These are phyloP conservation scores for Didymella pomorum DNA, from an alignment of 2,329 filamentous ascomycete species.

Conservation along the genomic window DNA sequence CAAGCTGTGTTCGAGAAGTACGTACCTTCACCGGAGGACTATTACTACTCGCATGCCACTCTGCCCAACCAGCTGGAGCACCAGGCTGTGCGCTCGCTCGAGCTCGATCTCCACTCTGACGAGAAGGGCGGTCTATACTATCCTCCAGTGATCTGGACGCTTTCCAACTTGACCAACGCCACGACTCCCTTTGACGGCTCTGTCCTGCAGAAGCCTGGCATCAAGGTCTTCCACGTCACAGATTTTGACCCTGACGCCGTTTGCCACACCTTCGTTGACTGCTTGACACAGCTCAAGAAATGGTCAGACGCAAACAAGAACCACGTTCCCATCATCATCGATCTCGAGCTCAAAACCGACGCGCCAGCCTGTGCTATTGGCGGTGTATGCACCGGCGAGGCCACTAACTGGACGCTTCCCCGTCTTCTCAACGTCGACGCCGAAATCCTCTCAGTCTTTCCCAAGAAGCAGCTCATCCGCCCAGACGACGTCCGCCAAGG, in stretches of 20 bases:
- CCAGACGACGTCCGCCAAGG: conserved; percentile 57
- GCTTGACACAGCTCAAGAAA: conserved; percentile 53
- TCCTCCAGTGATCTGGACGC: conserved; percentile 54
- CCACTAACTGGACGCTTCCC: conserved; percentile 56
- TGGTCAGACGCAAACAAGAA: conserved; percentile 56
- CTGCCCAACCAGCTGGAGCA: conserved; percentile 57
- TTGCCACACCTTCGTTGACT: conserved; percentile 58
- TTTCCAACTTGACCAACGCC: conserved; percentile 52
- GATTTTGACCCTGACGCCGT: conserved; percentile 58
- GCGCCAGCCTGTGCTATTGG: conserved; percentile 44
- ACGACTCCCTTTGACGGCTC: conserved; percentile 52
- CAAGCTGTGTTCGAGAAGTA: conserved; percentile 52
- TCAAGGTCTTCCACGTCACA: conserved; percentile 62
- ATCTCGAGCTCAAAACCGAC: conserved; percentile 60
- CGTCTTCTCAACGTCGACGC: conserved; percentile 56
- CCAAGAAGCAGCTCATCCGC: conserved; percentile 53
- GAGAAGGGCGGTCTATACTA: conserved; percentile 59
- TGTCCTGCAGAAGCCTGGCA: conserved; percentile 53
- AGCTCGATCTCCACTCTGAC: conserved; percentile 61
- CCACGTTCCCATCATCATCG: conserved; percentile 59
- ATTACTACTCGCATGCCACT: conserved; percentile 59
- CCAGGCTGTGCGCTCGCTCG: conserved; percentile 58
- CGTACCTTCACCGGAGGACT: conserved; percentile 50
- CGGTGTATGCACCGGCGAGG: conserved; percentile 51
- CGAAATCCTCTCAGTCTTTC: conserved; percentile 58